Conservation (phyloP, 805 yeast genomes). For the Schwanniomyces polymorphus region DNA sequence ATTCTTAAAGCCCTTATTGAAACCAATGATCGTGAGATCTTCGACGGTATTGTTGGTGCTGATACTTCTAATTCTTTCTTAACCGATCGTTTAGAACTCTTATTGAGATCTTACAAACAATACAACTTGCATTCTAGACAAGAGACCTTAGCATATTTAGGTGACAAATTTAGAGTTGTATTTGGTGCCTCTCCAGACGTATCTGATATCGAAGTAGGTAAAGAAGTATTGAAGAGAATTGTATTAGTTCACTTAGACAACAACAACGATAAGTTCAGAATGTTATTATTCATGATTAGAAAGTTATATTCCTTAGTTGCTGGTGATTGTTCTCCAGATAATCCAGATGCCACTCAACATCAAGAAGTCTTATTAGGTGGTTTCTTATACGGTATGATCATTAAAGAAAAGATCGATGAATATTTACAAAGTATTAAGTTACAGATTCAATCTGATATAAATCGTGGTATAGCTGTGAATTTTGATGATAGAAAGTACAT, state of each 20-base stretch:
- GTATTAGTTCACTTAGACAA: conserved; percentile 84
- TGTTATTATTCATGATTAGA: conserved; percentile 92
- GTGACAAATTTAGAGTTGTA: conserved; percentile 93
- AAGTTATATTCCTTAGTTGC: conserved; percentile 93
- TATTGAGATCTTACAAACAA: conserved; percentile 83
- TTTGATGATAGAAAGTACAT: conserved; percentile 84
- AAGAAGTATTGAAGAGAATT: conserved; percentile 75
- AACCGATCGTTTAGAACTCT: conserved; percentile 95
- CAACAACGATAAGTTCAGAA: conserved; percentile 77
- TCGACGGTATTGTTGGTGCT: conserved; percentile 92
- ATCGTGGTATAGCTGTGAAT: conserved; percentile 77
- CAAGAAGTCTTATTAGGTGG: conserved; percentile 97
- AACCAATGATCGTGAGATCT: conserved; percentile 91
- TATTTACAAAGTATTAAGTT: conserved; percentile 70
- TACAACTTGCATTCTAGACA: conserved; percentile 76
- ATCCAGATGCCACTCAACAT: conserved; percentile 99
- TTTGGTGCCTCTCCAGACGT: conserved; percentile 86
- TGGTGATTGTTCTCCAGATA: conserved; percentile 95
- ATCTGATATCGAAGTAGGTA: conserved; percentile 88
- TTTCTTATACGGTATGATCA: conserved; percentile 92
- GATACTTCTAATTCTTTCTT: conserved; percentile 87
- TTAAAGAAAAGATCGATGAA: conserved; percentile 95
- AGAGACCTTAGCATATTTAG: conserved; percentile 91
- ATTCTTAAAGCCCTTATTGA: conserved; percentile 86
- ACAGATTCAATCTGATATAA: conserved; percentile 78